Conservation (phyloP, 2,329 filamentous ascomycete species). For the Colletotrichum shisoi region DNA sequence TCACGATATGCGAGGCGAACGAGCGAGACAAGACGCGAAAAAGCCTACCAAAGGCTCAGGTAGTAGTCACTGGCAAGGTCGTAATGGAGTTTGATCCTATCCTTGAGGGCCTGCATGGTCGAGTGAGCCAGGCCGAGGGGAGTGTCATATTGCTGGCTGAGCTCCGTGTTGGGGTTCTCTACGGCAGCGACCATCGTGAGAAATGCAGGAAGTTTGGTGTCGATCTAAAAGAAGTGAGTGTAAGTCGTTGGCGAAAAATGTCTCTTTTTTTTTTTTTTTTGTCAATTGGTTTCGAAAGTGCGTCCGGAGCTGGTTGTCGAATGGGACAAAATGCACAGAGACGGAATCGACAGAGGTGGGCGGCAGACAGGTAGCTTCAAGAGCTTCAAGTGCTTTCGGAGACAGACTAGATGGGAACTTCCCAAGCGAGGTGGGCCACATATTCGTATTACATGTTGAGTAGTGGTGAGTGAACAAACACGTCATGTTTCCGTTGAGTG, state of each 20-base stretch:
- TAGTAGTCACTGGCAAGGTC: slow-evolving; percentile 70
- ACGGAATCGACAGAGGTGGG: neutral
- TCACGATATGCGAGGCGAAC: slow-evolving; percentile 4
- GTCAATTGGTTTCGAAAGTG: neutral
- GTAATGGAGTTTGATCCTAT: slow-evolving; percentile 67
- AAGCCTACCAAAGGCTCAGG: slow-evolving; percentile 63
- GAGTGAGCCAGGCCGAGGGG: slow-evolving; percentile 56
- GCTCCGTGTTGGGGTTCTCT: slow-evolving; percentile 45
- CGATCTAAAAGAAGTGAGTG: neutral
- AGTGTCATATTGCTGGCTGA: slow-evolving; percentile 57
- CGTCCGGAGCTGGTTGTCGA: neutral
- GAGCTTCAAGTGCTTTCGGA: slow-evolving; percentile 1
- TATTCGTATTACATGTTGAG: slow-evolving; percentile 6
- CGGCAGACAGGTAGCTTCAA: neutral
- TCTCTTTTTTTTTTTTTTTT: too few species aligned
- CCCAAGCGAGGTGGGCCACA: neutral
- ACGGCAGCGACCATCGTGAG: slow-evolving; percentile 25
- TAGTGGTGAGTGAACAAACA: slow-evolving; percentile 6
- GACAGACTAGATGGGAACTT: neutral
- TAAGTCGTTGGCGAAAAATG: neutral
- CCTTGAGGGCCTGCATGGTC: slow-evolving; percentile 61
- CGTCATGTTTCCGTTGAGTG: slow-evolving; percentile 36
- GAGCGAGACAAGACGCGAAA: neutral
- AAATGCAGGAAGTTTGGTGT: neutral
- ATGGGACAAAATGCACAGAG: neutral